phyloP scores from a whole-genome alignment of 371 early-diverging fungal genomes.

The Chytridium lagenaria region DNA sequence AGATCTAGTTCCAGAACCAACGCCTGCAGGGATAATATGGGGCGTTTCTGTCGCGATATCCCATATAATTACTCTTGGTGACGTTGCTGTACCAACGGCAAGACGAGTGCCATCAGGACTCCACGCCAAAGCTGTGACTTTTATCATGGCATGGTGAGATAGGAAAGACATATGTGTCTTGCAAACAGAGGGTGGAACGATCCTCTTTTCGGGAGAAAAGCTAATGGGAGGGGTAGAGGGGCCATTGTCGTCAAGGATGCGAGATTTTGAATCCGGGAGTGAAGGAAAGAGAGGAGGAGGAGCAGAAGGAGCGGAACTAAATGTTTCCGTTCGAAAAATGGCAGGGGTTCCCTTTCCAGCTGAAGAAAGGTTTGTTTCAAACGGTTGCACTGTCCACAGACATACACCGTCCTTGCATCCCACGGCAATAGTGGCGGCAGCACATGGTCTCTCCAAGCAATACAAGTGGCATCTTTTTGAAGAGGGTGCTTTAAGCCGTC shows the following conservation, averaged over 20 bases:
- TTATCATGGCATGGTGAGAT: conserved; percentile 24
- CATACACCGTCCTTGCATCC: conserved; percentile 63
- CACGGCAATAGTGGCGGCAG: conserved; percentile 60
- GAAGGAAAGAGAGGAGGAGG: neutral
- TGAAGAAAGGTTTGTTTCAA: neutral
- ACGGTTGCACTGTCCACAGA: conserved; percentile 54
- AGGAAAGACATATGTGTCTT: conserved; percentile 35
- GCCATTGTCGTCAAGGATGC: neutral
- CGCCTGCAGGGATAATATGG: neutral
- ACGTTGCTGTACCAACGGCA: conserved; percentile 33
- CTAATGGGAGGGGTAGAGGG: no score
- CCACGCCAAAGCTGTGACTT: conserved; percentile 42
- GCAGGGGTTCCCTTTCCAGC: neutral
- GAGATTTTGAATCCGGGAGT: no score
- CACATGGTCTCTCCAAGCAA: conserved; percentile 63
- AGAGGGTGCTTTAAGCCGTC: conserved; percentile 50
- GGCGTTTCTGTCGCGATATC: conserved; percentile 40
- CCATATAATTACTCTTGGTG: conserved; percentile 37
- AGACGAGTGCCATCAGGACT: conserved; percentile 44
- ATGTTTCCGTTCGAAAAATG: neutral
- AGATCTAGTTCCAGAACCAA: conserved; percentile 30
- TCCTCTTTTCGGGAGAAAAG: neutral
- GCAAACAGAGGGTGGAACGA: conserved; percentile 12
- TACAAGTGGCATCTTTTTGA: conserved; percentile 59
- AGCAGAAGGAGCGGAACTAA: neutral